These are phyloP conservation scores for Triticum monococcum DNA, from an alignment of 176 grass and related monocot species.

Conservation along the genomic window DNA sequence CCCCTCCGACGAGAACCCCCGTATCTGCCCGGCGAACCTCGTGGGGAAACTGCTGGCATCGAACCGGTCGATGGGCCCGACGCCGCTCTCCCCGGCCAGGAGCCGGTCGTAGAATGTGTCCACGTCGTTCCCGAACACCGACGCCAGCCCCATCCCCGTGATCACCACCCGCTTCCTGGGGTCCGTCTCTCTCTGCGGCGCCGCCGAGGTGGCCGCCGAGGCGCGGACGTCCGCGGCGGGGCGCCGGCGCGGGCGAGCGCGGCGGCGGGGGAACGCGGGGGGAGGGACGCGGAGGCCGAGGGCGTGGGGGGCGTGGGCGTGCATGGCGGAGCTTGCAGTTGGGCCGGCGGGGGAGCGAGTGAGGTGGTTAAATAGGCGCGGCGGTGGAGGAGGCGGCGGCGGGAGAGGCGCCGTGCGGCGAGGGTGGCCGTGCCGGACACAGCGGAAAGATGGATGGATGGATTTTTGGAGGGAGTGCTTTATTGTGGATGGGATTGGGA, in stretches of 20 bases:
- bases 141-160: conserved; percentile 87
- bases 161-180: conserved; percentile 87
- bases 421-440: conserved; percentile 19
- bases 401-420: conserved; percentile 29
- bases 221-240: conserved; percentile 11
- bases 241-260: not conserved
- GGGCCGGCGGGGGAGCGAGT: not conserved
- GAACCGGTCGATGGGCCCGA: conserved; percentile 75
- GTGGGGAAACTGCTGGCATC: conserved; percentile 78
- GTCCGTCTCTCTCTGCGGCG: conserved; percentile 70
- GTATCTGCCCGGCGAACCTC: conserved; percentile 84
- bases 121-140: conserved; percentile 82
- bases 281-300: conserved; percentile 23
- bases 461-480: conserved; percentile 37
- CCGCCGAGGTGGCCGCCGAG: not conserved
- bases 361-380: not conserved
- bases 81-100: conserved; percentile 75
- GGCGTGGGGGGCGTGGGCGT: conserved; percentile 25
- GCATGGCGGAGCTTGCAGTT: conserved; percentile 23
- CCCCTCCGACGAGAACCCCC: conserved; percentile 72
- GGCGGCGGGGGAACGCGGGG: not conserved
- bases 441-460: conserved; percentile 21
- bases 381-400: not conserved
- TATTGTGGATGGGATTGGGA: conserved; percentile 35
- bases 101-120: conserved; percentile 75